Base-by-base conservation (phyloP, 306 rosid genomes). In the Clitoria ternatea region DNA sequence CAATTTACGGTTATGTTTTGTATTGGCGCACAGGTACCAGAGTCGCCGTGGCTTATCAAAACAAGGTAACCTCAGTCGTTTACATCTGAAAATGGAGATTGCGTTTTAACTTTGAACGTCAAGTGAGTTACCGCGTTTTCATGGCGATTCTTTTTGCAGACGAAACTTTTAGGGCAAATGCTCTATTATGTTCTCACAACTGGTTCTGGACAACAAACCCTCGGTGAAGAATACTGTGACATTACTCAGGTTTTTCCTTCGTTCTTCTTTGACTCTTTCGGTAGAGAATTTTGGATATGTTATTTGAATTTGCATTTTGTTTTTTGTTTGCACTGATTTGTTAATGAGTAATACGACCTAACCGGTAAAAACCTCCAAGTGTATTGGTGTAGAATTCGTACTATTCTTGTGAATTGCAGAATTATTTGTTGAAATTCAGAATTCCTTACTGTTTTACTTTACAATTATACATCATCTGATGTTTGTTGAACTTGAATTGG, bases 151-250 rank as follows among this genome's bases (percentile, higher is more conserved):
- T 11, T 45, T n/a, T 52, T 33, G 79, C 79, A 95, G 97, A 87
- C 92, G 12, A 95, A 89, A 35, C 96, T 95, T 69, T 67, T 95
- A 42, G 99, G 99, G 62, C 97, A 91, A 27, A 89, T 89, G 89
- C 92, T 95, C 49, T 95, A 91, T 79, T 95, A 86, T 73, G 85
- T 91, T 9, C 80, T 91, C 67, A 95, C 99, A 4, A 95, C 99
- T 3, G 99, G 99, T 20, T 91, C 99, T 0, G 99, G 99, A 35
- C 96, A 89, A 69, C 99, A 95, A 75, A 95, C 97, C 9, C 84
- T 95, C 12, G 99, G 99, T 15, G 99, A 95, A 81, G 99, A 95
- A 82, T 91, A 95, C 79, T 95, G 99, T 66, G 99, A 91, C 66
- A 85, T 91, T 36, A 95, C 89, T 63, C 96, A 95, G 97, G 97